Evolutionary conservation across 192 early-diverging fungal genomes (phyloP).

Genomic region (Entomortierella lignicola): DNA sequence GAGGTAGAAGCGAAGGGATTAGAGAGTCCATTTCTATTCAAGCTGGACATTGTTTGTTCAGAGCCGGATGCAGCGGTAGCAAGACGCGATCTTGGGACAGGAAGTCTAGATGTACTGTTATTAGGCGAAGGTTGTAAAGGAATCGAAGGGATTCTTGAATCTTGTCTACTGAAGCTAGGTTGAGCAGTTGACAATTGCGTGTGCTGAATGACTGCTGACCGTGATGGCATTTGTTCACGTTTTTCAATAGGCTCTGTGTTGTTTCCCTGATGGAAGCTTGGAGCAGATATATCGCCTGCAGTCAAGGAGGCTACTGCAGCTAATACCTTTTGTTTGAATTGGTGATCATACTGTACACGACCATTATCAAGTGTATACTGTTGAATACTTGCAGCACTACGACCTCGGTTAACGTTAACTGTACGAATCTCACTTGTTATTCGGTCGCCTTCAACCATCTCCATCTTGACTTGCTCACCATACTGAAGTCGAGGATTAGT

Average conservation of each 20-base stretch:
- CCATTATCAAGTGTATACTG: neutral
- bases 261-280: neutral
- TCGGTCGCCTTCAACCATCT: conserved; percentile 36
- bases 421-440: conserved; percentile 25
- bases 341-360: neutral
- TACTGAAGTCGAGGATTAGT: conserved; percentile 4
- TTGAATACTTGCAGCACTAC: neutral
- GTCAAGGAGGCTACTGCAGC: neutral
- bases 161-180: neutral
- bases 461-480: conserved; percentile 43
- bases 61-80: neutral
- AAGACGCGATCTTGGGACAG: conserved; percentile 18
- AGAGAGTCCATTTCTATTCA: neutral
- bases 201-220: neutral
- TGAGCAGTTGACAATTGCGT: neutral
- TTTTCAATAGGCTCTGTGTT: neutral
- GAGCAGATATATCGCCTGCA: neutral
- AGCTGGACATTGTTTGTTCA: neutral
- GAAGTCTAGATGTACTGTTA: conserved; percentile 10
- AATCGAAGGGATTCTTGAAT: neutral
- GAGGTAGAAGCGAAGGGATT: neutral
- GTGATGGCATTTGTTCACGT: neutral
- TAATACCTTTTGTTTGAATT: neutral
- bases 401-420: conserved; percentile 6
- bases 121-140: neutral